Evolutionary conservation across 768 basidiomycete genomes (phyloP).

Genomic region (Crassisporium funariophilum): DNA sequence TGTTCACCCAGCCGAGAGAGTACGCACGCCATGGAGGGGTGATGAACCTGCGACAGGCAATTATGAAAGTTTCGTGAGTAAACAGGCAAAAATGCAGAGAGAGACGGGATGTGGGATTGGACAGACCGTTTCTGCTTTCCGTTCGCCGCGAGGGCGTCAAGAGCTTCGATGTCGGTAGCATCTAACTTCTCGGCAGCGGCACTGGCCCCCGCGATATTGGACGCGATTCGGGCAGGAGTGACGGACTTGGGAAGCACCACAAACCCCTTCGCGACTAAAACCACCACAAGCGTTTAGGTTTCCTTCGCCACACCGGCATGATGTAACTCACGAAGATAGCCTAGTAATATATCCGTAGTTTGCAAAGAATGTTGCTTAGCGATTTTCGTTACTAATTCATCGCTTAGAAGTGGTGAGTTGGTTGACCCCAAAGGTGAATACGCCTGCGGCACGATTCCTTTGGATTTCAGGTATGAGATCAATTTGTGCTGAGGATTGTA

Average conservation of each 20-base stretch:
- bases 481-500: slow-evolving; percentile 78
- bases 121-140: slow-evolving; percentile 67
- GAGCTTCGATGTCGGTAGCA: slow-evolving; percentile 50
- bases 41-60: slow-evolving; percentile 44
- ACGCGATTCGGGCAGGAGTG: slow-evolving; percentile 64
- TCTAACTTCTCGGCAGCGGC: slow-evolving; percentile 47
- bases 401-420: slow-evolving; percentile 63
- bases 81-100: slow-evolving; percentile 6
- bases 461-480: slow-evolving; percentile 58
- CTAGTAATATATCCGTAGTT: slow-evolving; percentile 60
- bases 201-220: slow-evolving; percentile 57
- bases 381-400: slow-evolving; percentile 60
- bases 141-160: slow-evolving; percentile 58
- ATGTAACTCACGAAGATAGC: slow-evolving; percentile 55
- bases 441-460: slow-evolving; percentile 73
- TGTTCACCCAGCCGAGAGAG: slow-evolving; percentile 2
- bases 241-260: slow-evolving; percentile 80
- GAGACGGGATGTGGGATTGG: slow-evolving; percentile 15
- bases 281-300: slow-evolving; percentile 4
- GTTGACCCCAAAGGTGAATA: slow-evolving; percentile 82
- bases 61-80: slow-evolving; percentile 10
- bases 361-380: slow-evolving; percentile 58
- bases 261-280: slow-evolving; percentile 60
- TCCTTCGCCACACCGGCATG: not conserved
- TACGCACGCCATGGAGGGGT: slow-evolving; percentile 72